Evolutionary conservation across 1,139 yeast species (phyloP), one percentile per base, ranked within the genome.

Genomic region (Geotrichum candidum): DNA sequence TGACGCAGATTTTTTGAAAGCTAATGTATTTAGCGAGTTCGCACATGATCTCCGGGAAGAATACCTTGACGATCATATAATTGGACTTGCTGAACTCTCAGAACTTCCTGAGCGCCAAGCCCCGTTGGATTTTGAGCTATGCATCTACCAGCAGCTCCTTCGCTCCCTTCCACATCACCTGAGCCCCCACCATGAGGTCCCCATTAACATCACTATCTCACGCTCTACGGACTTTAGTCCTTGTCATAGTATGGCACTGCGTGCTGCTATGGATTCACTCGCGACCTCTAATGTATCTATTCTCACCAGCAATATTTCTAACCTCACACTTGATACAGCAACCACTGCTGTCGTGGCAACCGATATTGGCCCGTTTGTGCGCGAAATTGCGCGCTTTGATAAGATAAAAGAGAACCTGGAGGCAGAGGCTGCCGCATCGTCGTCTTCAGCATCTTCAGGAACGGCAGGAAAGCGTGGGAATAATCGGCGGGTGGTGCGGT

Each of bases 301-400:
- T 4, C 48, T 53, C 35, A 35, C 25, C 48, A 35, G 31, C 18
- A 41, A 11, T 9, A 31, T 33, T 13, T 15, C 53, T 22, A 35
- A 11, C 5, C 25, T 15, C 11, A 13, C 38, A 18, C 58, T 68
- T 51, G 70, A 69, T 48, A 56, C 64, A 23, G 29, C 54, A 9
- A 61, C 65, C n/a, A 61, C 61, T 2, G 56, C 59, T 11, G 59
- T 56, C 9, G 54, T 68, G 53, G 65, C 65, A 5, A 41, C 66
- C 1, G 75, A 74, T 45, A 58, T 72, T 11, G 66, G 68, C 0
- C 76, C 77, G 2, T 68, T 63, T 57, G 63, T 68, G 29, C 66
- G 76, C 6, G 57, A 58, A 0, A 72, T 74, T 66, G 76, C 74
- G 2, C 62, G 67, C 22, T 60, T 64, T 3, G 75, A 72, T 46